phyloP scores from a whole-genome alignment of 305 asterid genomes.

The Stenogyne calaminthoides region DNA sequence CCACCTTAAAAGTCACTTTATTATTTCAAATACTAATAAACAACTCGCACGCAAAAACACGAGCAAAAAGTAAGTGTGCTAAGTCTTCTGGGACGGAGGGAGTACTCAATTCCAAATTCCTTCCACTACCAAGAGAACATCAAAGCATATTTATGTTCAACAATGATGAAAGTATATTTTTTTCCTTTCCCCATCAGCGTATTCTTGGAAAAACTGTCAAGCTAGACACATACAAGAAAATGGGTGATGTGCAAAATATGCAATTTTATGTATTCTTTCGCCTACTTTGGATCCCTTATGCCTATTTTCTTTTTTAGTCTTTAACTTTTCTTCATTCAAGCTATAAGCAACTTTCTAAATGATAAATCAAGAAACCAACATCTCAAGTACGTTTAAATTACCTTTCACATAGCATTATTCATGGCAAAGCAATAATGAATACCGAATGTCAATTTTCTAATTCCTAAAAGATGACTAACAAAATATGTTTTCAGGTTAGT shows the following conservation, averaged over 20 bases:
- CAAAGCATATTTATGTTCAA: neutral
- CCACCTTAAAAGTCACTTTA: too few species aligned
- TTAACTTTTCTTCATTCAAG: neutral
- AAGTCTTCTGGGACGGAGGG: too few species aligned
- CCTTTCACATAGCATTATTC: conserved; percentile 2
- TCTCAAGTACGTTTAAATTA: neutral
- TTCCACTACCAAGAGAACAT: neutral
- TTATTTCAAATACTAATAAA: too few species aligned
- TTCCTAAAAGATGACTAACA: conserved; percentile 7
- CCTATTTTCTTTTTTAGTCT: neutral
- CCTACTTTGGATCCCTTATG: neutral
- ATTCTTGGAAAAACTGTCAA: neutral
- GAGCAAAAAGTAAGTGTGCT: too few species aligned
- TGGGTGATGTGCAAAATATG: neutral
- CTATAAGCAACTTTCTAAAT: neutral
- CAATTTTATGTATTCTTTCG: neutral
- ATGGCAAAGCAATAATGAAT: conserved; percentile 1
- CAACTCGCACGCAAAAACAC: too few species aligned
- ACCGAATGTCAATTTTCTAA: neutral
- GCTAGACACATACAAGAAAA: conserved; percentile 8
- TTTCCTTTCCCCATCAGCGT: neutral
- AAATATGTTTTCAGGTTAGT: neutral
- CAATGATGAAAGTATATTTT: neutral
- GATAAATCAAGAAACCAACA: conserved; percentile 1
- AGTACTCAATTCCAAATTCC: neutral